Percentiles rank a stretch among this genome's conserved stretches.
These are phyloP conservation scores for Citrullus amarus DNA, from an alignment of 306 rosid genomes.

Conservation along the genomic window DNA sequence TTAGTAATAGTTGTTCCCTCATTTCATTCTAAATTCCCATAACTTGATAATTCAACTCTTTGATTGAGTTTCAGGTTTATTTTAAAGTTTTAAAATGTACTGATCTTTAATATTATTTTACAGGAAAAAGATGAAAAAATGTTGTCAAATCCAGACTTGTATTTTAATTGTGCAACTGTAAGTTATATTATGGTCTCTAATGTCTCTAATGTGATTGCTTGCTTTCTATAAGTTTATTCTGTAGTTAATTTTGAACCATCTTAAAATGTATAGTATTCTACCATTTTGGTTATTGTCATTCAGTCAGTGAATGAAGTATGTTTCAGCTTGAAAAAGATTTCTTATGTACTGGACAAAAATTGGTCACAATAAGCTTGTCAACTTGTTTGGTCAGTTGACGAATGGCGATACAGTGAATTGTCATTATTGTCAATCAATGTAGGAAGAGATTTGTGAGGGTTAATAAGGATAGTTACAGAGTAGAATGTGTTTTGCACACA, in stretches of 20 bases:
- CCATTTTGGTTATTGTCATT: not conserved
- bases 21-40: not conserved
- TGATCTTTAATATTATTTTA: conserved; percentile 22
- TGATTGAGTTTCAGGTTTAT: conserved; percentile 10
- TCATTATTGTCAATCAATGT: not conserved
- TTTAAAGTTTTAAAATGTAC: conserved; percentile 17
- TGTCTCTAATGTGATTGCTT: not conserved
- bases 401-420: not conserved
- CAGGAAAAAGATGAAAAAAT: conserved; percentile 92
- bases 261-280: not conserved
- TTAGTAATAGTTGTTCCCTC: conserved; percentile 8
- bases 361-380: not conserved
- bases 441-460: not conserved
- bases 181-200: conserved; percentile 17
- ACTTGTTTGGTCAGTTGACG: not conserved
- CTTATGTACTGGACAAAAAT: not conserved
- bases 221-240: not conserved
- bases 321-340: conserved; percentile 3
- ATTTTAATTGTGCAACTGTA: conserved; percentile 79
- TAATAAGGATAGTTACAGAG: not conserved
- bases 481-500: not conserved
- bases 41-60: not conserved
- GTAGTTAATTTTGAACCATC: not conserved
- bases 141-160: conserved; percentile 78
- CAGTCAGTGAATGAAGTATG: not conserved